These are phyloP conservation scores for Colletotrichum ledebouriae DNA, from an alignment of 2,329 filamentous ascomycete genomes.

Conservation along the genomic window DNA sequence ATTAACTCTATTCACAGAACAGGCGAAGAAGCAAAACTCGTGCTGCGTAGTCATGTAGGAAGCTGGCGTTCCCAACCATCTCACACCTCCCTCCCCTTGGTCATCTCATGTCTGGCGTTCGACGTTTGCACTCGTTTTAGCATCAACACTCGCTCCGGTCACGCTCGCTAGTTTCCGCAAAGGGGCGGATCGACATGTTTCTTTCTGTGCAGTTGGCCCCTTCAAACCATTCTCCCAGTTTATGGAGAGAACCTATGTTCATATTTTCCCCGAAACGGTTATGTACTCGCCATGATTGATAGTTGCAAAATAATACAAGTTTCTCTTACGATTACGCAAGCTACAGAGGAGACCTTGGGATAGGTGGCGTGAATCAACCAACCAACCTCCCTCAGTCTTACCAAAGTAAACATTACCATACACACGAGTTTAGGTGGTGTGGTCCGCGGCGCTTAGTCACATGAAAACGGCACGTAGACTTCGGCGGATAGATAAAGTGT, in stretches of 20 bases:
- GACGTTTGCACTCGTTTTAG: constrained; percentile 40
- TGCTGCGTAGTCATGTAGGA: constrained; percentile 79
- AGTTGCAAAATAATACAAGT: constrained; percentile 36
- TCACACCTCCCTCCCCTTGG: constrained; percentile 7
- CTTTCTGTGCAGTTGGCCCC: not conserved
- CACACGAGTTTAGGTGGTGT: too few species aligned
- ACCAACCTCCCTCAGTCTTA: too few species aligned
- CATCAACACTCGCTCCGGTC: constrained; percentile 36
- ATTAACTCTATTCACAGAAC: constrained; percentile 53
- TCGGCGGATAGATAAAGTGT: not conserved
- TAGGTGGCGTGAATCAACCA: too few species aligned
- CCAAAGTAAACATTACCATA: too few species aligned
- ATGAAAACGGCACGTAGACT: not conserved
- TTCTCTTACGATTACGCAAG: not conserved
- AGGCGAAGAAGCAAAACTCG: constrained; percentile 85
- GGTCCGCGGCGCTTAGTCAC: constrained; percentile 7
- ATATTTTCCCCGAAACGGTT: constrained; percentile 22
- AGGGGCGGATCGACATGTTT: constrained; percentile 13
- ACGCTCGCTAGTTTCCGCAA: constrained; percentile 31
- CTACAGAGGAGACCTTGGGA: too few species aligned
- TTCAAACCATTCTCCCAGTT: not conserved
- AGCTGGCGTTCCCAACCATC: not conserved
- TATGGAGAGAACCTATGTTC: constrained; percentile 16
- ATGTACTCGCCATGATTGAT: constrained; percentile 2
- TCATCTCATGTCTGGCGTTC: constrained; percentile 48